Evolutionary conservation across 2,329 filamentous ascomycete genomes (phyloP).

Genomic region (Stachybotrys chlorohalonatus): DNA sequence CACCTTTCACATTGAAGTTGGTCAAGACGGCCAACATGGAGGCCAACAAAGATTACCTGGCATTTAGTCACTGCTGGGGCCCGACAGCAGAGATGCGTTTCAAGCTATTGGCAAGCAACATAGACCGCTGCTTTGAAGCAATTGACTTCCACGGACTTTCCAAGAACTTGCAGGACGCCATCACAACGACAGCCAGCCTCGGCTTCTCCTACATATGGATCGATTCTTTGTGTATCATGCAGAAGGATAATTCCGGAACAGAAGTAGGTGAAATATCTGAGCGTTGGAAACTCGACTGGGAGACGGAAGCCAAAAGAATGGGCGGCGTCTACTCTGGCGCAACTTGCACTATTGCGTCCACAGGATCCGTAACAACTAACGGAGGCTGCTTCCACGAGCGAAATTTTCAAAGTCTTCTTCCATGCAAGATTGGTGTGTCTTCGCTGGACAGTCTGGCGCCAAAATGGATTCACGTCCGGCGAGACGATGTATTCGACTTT

Average conservation of each 20-base stretch:
- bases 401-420: background rate
- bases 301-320: background rate
- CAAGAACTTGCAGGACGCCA: background rate
- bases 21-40: background rate
- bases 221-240: background rate
- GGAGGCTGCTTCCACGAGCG: background rate
- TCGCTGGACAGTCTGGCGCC: background rate
- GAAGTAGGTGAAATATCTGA: background rate
- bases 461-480: background rate
- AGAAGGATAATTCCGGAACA: background rate
- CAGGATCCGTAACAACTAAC: background rate
- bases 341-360: background rate
- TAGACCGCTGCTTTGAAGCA: background rate
- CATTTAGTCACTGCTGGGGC: background rate
- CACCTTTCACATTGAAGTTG: background rate
- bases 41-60: background rate
- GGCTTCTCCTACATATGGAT: background rate
- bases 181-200: background rate
- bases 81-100: background rate
- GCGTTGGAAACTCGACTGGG: background rate
- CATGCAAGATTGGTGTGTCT: background rate
- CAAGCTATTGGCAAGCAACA: background rate
- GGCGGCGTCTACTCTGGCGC: background rate
- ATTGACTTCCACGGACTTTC: background rate
- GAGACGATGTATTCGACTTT: background rate